phyloP scores from a whole-genome alignment of 306 rosid genomes.

The Erythrophleum fordii region DNA sequence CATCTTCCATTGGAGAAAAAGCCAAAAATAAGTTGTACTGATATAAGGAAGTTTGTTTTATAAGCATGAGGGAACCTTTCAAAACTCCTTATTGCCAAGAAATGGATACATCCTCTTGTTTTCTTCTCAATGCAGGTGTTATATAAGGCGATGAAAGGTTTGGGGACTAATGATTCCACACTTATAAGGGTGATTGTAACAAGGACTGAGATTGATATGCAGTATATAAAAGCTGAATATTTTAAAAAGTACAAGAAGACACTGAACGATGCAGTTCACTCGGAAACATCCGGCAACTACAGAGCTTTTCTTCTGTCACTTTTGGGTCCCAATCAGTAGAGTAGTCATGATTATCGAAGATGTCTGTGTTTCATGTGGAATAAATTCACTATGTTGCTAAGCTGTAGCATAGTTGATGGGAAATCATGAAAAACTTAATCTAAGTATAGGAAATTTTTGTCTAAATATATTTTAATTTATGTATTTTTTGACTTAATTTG shows the following conservation, averaged over 20 bases:
- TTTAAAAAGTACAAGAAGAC: constrained; percentile 63
- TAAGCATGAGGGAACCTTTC: constrained; percentile 11
- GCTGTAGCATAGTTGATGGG: too few species aligned
- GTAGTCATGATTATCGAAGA: constrained; percentile 29
- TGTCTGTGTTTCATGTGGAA: constrained; percentile 17
- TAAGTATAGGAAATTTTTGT: too few species aligned
- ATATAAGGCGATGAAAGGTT: constrained; percentile 72
- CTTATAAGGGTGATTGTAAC: constrained; percentile 71
- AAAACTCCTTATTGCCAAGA: neutral
- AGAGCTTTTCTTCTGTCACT: constrained; percentile 70
- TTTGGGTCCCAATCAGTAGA: constrained; percentile 55
- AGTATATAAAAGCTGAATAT: constrained; percentile 71
- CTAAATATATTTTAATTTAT: too few species aligned
- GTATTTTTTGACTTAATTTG: too few species aligned
- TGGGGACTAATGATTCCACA: constrained; percentile 72
- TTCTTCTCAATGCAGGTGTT: constrained; percentile 54
- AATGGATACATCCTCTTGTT: neutral
- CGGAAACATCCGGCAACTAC: constrained; percentile 82
- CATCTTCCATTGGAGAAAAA: neutral
- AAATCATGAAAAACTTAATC: too few species aligned
- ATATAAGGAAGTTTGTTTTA: neutral
- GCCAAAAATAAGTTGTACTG: neutral
- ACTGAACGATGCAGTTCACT: constrained; percentile 70
- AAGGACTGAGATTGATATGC: constrained; percentile 76
- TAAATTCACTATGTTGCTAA: constrained; percentile 16